Conservation (phyloP, 305 asterid genomes). For the Fraxinus albicans region DNA sequence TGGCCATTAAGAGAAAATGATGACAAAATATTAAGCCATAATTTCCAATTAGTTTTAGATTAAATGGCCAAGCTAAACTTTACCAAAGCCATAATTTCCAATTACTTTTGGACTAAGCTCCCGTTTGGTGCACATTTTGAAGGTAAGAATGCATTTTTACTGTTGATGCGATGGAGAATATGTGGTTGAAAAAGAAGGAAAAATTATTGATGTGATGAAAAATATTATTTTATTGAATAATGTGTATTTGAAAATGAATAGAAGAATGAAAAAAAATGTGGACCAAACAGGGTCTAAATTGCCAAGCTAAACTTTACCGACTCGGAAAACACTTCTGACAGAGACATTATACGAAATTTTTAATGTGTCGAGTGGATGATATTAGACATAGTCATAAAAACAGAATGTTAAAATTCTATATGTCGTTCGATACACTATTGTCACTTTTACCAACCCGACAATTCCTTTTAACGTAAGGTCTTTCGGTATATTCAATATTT, state of each 20-base stretch:
- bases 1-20: background rate
- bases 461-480: slow-evolving; percentile 19
- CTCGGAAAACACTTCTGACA: slow-evolving; percentile 17
- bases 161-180: no score
- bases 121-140: no score
- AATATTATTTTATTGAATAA: no score
- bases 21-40: background rate
- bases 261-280: no score
- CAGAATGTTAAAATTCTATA: background rate
- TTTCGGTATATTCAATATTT: background rate
- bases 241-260: no score
- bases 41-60: slow-evolving; percentile 15
- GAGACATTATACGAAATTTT: background rate
- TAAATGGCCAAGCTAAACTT: background rate
- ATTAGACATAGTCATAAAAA: background rate
- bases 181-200: no score
- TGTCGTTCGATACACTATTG: background rate
- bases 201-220: no score
- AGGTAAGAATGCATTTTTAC: no score
- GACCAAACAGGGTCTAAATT: no score
- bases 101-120: no score
- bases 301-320: background rate
- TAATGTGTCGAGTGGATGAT: background rate
- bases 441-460: background rate
- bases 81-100: background rate